phyloP scores from a whole-genome alignment of 148 eudicot species.

The Oxyria digyna region DNA sequence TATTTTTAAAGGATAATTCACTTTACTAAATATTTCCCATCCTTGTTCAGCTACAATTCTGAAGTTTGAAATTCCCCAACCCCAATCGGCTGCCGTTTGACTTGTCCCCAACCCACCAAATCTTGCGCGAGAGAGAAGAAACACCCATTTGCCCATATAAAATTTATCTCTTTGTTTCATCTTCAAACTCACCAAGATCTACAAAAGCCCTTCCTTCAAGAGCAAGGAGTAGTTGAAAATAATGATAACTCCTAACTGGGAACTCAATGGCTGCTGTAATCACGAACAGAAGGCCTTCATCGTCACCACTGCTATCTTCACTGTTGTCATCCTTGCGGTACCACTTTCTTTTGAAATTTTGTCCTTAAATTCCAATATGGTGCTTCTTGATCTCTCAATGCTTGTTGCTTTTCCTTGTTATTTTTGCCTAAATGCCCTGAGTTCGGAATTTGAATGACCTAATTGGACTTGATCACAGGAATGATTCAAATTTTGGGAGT shows the following conservation, averaged over 20 bases:
- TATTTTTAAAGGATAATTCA: no score
- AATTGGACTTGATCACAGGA: neutral
- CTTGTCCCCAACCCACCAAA: neutral
- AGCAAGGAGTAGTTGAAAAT: neutral
- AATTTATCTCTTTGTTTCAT: neutral
- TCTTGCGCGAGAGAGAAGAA: neutral
- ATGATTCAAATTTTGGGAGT: no score
- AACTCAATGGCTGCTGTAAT: conserved; percentile 56
- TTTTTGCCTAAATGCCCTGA: neutral
- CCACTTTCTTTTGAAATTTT: neutral
- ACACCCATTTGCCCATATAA: neutral
- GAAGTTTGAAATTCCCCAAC: neutral
- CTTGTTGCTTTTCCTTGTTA: neutral
- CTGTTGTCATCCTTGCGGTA: conserved; percentile 59
- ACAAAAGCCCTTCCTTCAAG: neutral
- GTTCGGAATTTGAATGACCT: neutral
- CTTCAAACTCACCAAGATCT: neutral
- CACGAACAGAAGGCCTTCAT: conserved; percentile 51
- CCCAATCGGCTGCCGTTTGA: conserved; percentile 7
- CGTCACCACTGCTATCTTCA: conserved; percentile 48
- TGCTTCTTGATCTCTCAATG: neutral
- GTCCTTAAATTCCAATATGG: neutral
- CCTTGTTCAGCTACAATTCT: no score
- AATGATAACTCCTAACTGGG: conserved; percentile 51
- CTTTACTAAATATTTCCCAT: neutral